Conservation (phyloP, 495 filamentous ascomycete species). For the Aspergillus kassunensis region DNA sequence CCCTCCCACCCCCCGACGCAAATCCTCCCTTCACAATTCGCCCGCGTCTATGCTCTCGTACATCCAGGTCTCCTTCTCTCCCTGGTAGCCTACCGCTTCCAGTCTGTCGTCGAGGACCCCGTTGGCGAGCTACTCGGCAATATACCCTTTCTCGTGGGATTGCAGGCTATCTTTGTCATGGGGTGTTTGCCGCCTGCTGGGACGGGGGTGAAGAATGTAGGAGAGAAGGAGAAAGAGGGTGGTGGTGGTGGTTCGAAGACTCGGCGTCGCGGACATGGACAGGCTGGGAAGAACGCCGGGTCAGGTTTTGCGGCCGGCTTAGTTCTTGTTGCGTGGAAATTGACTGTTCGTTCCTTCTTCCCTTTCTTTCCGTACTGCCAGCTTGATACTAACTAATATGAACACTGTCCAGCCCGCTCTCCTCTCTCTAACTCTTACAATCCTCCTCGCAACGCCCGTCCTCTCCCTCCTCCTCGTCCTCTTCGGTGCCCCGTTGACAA, state of each 20-base stretch:
- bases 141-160: conserved; percentile 56
- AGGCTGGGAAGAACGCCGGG: not conserved
- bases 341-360: conserved; percentile 1
- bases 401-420: conserved; percentile 61
- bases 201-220: no score
- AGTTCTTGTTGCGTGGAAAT: conserved; percentile 4
- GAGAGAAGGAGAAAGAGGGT: not conserved
- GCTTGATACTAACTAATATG: not conserved
- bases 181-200: conserved; percentile 67
- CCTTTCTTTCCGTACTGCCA: not conserved
- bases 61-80: conserved; percentile 64
- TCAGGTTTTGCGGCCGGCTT: not conserved
- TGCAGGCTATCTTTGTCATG: conserved; percentile 67
- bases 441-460: conserved; percentile 60
- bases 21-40: conserved; percentile 45
- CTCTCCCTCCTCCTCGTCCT: conserved; percentile 68
- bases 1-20: conserved; percentile 27
- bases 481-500: conserved; percentile 87
- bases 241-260: not conserved
- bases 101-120: conserved; percentile 65
- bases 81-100: conserved; percentile 59
- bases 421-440: conserved; percentile 56
- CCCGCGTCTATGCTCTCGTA: conserved; percentile 52
- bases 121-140: conserved; percentile 56
- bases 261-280: not conserved